Conservation (phyloP, 768 basidiomycete species). For the Leccinellum albellum region DNA sequence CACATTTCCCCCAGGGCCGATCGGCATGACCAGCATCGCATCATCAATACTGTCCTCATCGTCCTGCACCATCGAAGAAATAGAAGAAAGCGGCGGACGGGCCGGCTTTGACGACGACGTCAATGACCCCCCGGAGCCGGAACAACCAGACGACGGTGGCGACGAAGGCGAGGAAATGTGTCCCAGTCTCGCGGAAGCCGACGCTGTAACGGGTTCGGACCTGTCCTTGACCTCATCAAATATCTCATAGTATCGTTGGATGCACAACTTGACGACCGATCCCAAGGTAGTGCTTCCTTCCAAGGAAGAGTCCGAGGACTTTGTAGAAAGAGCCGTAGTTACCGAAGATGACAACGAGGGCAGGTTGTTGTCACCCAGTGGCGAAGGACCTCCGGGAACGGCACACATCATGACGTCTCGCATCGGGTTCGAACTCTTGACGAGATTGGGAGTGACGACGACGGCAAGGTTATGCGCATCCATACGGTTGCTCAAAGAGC, state of each 20-base stretch:
- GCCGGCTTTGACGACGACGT: slow-evolving; percentile 19
- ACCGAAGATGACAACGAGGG: slow-evolving; percentile 18
- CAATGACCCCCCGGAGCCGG: background rate
- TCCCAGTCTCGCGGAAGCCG: slow-evolving; percentile 20
- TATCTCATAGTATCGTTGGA: slow-evolving; percentile 79
- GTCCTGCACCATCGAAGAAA: slow-evolving; percentile 34
- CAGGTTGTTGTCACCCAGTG: slow-evolving; percentile 25
- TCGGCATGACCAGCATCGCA: slow-evolving; percentile 69
- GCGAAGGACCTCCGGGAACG: slow-evolving; percentile 48
- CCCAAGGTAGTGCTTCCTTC: slow-evolving; percentile 66
- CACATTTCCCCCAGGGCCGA: slow-evolving; percentile 40
- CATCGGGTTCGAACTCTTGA: slow-evolving; percentile 62
- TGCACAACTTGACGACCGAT: slow-evolving; percentile 68
- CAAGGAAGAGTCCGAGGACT: slow-evolving; percentile 25
- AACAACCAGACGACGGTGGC: slow-evolving; percentile 20
- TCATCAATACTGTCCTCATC: slow-evolving; percentile 78
- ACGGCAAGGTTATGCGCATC: slow-evolving; percentile 79
- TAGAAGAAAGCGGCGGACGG: slow-evolving; percentile 8
- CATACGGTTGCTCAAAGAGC: slow-evolving; percentile 69
- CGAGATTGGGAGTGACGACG: slow-evolving; percentile 76
- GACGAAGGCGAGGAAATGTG: slow-evolving; percentile 23
- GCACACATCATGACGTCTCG: slow-evolving; percentile 74
- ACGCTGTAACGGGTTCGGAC: slow-evolving; percentile 47
- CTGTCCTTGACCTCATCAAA: slow-evolving; percentile 80
- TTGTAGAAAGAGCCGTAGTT: slow-evolving; percentile 9